Conservation (phyloP, 2,329 filamentous ascomycete genomes). For the Bertia moriformis region DNA sequence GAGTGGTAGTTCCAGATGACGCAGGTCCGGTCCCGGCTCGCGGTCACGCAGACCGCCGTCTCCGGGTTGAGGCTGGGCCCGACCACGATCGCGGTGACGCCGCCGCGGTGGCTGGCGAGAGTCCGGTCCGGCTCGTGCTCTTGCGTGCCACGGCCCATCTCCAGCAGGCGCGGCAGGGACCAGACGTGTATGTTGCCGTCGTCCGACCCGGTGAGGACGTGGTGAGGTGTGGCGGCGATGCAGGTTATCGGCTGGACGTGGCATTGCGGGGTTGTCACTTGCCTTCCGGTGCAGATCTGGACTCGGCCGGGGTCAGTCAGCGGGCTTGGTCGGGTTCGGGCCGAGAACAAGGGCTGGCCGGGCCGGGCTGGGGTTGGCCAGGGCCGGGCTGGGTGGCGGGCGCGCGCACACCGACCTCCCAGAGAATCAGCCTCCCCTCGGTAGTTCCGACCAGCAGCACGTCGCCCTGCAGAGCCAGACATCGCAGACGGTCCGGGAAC, state of each 20-base stretch:
- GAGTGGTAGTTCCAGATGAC: slow-evolving; percentile 86
- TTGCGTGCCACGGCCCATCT: slow-evolving; percentile 31
- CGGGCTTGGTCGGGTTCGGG: not conserved
- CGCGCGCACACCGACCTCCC: slow-evolving; percentile 57
- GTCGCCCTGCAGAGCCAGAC: slow-evolving; percentile 57
- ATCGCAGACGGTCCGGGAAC: slow-evolving; percentile 75
- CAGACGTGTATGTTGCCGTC: slow-evolving; percentile 89
- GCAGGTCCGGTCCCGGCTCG: slow-evolving; percentile 73
- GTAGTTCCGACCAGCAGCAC: slow-evolving; percentile 69
- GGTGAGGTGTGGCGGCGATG: slow-evolving; percentile 56
- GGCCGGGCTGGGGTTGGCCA: not conserved
- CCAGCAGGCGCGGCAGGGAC: slow-evolving; percentile 64
- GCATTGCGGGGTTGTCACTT: slow-evolving; percentile 60
- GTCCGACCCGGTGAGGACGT: slow-evolving; percentile 64
- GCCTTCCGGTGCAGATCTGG: slow-evolving; percentile 60
- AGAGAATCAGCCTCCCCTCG: slow-evolving; percentile 73
- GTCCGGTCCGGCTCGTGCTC: slow-evolving; percentile 60
- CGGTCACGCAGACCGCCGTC: slow-evolving; percentile 71
- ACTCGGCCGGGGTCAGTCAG: slow-evolving; percentile 3
- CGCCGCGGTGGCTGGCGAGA: slow-evolving; percentile 63
- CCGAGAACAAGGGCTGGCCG: not conserved
- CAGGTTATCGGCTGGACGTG: slow-evolving; percentile 72
- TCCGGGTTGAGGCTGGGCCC: slow-evolving; percentile 53
- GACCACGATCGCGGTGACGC: slow-evolving; percentile 47
- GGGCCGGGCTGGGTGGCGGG: no score